Percentiles rank a stretch among this genome's conserved stretches.
These are phyloP conservation scores for Yamagishiella unicocca DNA, from an alignment of 139 green algal genomes.

Conservation along the genomic window DNA sequence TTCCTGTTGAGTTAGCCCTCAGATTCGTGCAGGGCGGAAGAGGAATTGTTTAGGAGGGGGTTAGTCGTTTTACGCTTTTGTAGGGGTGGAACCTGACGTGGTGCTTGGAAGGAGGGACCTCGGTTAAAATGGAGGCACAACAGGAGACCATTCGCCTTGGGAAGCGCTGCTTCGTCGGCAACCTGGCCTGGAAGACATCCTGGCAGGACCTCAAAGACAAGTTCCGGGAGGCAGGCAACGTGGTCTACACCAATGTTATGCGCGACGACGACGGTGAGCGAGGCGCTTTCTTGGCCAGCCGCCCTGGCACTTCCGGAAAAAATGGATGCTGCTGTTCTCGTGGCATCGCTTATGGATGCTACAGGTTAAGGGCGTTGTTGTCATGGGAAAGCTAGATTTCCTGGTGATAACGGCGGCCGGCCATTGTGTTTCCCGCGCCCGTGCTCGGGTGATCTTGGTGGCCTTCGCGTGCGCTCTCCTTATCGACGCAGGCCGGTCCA, in stretches of 20 bases:
- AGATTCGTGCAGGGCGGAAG: no score
- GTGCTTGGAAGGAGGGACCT: neutral
- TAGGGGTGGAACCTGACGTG: slow-evolving; percentile 21
- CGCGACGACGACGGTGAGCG: slow-evolving; percentile 82
- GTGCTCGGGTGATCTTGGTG: slow-evolving; percentile 7
- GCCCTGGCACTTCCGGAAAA: no score
- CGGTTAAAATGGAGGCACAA: slow-evolving; percentile 5
- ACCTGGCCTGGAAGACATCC: slow-evolving; percentile 90
- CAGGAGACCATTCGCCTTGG: slow-evolving; percentile 63
- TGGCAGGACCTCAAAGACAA: slow-evolving; percentile 86
- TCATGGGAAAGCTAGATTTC: no score
- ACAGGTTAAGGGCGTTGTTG: no score
- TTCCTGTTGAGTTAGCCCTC: no score
- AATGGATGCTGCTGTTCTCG: no score
- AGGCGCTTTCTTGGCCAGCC: neutral
- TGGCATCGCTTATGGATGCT: no score
- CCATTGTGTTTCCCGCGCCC: neutral
- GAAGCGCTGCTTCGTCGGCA: slow-evolving; percentile 88
- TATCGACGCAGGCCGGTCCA: slow-evolving; percentile 83
- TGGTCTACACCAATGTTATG: slow-evolving; percentile 95
- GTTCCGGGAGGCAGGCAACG: slow-evolving; percentile 87
- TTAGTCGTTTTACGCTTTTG: neutral
- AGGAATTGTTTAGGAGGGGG: slow-evolving; percentile 7
- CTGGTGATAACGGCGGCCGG: no score
- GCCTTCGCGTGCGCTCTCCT: neutral